phyloP scores from a whole-genome alignment of 768 basidiomycete genomes.

The Gelatoporia subvermispora region DNA sequence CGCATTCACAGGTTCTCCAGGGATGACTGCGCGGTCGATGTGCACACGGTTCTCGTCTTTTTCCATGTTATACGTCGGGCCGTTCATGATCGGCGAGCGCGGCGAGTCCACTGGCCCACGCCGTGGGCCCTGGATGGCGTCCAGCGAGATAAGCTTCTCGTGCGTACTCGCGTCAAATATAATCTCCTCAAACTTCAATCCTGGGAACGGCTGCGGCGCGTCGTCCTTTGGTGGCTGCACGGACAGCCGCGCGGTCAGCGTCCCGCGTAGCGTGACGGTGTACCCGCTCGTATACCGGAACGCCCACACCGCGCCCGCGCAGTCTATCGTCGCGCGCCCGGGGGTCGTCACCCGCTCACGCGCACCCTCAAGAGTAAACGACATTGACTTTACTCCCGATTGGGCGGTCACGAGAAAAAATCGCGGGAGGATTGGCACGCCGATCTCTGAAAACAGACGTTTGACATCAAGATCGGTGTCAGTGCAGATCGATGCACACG shows the following conservation, averaged over 20 bases:
- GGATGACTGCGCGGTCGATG: conserved; percentile 62
- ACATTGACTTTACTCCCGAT: conserved; percentile 82
- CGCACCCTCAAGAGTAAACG: conserved; percentile 71
- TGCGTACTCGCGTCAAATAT: conserved; percentile 69
- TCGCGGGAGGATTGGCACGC: conserved; percentile 71
- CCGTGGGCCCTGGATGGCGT: conserved; percentile 51
- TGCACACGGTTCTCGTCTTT: conserved; percentile 56
- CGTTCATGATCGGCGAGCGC: conserved; percentile 13
- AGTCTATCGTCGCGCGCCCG: conserved; percentile 54
- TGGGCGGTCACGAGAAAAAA: conserved; percentile 84
- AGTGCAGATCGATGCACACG: conserved; percentile 21
- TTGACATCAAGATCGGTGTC: conserved; percentile 1
- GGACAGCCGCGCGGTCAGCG: conserved; percentile 61
- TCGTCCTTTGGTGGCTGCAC: conserved; percentile 15
- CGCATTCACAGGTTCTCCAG: conserved; percentile 80
- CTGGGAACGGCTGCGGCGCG: conserved; percentile 8
- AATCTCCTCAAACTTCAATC: conserved; percentile 68
- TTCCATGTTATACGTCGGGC: conserved; percentile 20
- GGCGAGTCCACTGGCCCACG: conserved; percentile 37
- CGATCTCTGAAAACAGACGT: conserved; percentile 54
- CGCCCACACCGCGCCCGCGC: conserved; percentile 72
- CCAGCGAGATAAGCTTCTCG: conserved; percentile 71
- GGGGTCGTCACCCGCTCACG: conserved; percentile 57
- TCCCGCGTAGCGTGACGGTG: conserved; percentile 70
- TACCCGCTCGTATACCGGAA: conserved; percentile 79